phyloP scores from a whole-genome alignment of 1,284 basidiomycete genomes.

The Puccinia polysora region DNA sequence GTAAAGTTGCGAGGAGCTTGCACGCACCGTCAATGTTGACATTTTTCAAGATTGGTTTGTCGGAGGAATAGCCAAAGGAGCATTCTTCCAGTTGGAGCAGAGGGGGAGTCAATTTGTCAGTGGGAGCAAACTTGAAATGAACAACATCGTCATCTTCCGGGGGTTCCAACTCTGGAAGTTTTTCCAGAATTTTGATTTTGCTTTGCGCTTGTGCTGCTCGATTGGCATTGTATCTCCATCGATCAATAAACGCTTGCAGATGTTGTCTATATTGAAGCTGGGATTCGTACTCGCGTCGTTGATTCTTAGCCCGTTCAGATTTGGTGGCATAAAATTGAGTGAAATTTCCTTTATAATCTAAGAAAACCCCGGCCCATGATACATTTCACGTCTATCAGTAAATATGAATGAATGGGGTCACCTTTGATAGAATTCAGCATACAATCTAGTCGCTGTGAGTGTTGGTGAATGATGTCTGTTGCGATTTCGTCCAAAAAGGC shows the following conservation, averaged over 20 bases:
- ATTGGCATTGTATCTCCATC: slow-evolving; percentile 78
- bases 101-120: slow-evolving; percentile 93
- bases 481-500: slow-evolving; percentile 90
- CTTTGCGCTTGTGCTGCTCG: slow-evolving; percentile 85
- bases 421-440: slow-evolving; percentile 51
- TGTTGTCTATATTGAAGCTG: slow-evolving; percentile 92
- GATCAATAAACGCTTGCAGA: slow-evolving; percentile 93
- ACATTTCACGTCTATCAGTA: too few relatives aligned
- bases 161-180: slow-evolving; percentile 87
- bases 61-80: slow-evolving; percentile 80
- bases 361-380: too few relatives aligned
- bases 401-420: slow-evolving; percentile 48
- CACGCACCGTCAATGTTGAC: slow-evolving; percentile 86
- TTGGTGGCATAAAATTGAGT: slow-evolving; percentile 98
- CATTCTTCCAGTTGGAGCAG: slow-evolving; percentile 89
- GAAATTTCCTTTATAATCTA: slow-evolving; percentile 72
- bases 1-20: slow-evolving; percentile 51
- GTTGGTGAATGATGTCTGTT: slow-evolving; percentile 80
- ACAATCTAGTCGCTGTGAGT: slow-evolving; percentile 89
- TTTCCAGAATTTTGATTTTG: slow-evolving; percentile 97
- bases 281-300: slow-evolving; percentile 89
- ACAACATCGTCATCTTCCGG: slow-evolving; percentile 61
- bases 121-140: slow-evolving; percentile 56
- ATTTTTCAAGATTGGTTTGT: slow-evolving; percentile 71
- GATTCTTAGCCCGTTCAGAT: slow-evolving; percentile 83